Evolutionary conservation across 352 stramenopile genomes (phyloP).

Genomic region (Thalassiosira allenii): DNA sequence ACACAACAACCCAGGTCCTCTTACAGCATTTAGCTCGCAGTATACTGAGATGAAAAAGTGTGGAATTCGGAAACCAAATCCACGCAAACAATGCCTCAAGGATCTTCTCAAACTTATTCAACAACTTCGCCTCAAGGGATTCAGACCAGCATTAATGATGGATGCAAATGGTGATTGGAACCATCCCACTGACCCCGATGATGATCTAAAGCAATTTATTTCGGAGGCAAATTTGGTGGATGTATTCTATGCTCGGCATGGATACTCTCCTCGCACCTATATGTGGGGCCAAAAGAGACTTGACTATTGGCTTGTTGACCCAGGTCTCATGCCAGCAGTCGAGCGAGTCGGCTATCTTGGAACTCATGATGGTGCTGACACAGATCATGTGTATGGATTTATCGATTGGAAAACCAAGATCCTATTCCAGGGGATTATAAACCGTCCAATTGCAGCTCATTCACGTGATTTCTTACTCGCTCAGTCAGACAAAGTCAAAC

Average conservation of each 20-base stretch:
- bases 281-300: neutral
- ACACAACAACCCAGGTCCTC: neutral
- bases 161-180: slow-evolving; percentile 31
- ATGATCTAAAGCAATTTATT: neutral
- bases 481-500: slow-evolving; percentile 12
- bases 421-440: slow-evolving; percentile 17
- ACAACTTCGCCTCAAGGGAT: neutral
- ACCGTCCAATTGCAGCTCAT: neutral
- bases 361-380: slow-evolving; percentile 2
- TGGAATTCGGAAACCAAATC: neutral
- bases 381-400: slow-evolving; percentile 24
- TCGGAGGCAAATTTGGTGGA: neutral
- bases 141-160: slow-evolving; percentile 20
- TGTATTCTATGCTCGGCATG: neutral
- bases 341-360: neutral
- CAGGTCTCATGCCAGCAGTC: neutral
- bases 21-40: neutral
- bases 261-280: slow-evolving; percentile 4
- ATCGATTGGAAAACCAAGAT: slow-evolving; percentile 10
- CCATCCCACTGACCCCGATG: neutral
- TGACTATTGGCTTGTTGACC: slow-evolving; percentile 18
- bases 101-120: slow-evolving; percentile 10
- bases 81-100: neutral
- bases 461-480: neutral
- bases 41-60: neutral